Evolutionary conservation across 1,284 basidiomycete genomes (phyloP).

Genomic region (Rhodotorula sp.): DNA sequence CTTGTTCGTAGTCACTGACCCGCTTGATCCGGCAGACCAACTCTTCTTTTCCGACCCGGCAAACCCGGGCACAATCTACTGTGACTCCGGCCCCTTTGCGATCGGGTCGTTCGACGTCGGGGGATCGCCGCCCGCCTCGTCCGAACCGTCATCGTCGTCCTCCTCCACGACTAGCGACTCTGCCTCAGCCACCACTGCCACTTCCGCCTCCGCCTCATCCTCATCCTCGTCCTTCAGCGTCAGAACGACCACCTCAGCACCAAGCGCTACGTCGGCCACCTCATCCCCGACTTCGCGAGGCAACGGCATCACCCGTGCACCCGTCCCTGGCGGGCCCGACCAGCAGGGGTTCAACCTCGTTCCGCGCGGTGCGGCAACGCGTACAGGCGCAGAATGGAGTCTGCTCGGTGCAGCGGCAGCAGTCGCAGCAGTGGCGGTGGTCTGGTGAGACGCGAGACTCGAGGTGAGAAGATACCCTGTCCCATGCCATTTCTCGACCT

Average conservation of each 20-base stretch:
- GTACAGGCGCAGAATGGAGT: not conserved
- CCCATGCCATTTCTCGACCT: too few species aligned
- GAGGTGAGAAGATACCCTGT: not conserved
- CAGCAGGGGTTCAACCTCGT: constrained; percentile 18
- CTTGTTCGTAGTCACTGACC: not conserved
- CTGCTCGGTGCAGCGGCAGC: too few species aligned
- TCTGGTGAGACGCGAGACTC: not conserved
- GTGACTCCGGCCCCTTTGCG: constrained; percentile 27
- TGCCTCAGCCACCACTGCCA: not conserved
- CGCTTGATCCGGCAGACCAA: constrained; percentile 12
- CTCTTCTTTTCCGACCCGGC: constrained; percentile 34
- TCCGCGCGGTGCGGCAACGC: not conserved
- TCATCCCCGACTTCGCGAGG: not conserved
- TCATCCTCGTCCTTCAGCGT: not conserved
- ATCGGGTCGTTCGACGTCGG: constrained; percentile 6
- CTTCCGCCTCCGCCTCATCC: not conserved
- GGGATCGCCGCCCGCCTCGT: too few species aligned
- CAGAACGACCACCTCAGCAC: not conserved
- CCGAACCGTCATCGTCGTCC: not conserved
- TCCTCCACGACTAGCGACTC: not conserved
- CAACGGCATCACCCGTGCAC: constrained; percentile 2
- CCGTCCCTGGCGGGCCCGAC: constrained; percentile 10
- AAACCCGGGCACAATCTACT: constrained; percentile 23
- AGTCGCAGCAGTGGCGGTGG: not conserved
- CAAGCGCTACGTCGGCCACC: not conserved